Conservation (phyloP, 768 basidiomycete species). For the Agrocybe praecox region DNA sequence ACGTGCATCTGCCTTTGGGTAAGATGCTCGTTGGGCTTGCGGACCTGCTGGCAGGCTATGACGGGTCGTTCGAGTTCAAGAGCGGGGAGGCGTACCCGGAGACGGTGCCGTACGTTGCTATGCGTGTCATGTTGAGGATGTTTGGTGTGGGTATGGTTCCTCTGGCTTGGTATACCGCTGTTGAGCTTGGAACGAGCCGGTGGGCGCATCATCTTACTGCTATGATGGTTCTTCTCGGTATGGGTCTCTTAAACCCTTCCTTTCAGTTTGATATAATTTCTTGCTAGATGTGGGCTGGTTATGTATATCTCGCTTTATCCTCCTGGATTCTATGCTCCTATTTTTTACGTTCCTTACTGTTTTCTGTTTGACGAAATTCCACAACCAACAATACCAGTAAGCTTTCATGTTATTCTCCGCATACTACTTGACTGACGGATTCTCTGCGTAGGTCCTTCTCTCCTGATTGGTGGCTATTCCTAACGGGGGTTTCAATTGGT, state of each 20-base stretch:
- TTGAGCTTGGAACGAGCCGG: constrained; percentile 89
- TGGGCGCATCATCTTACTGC: constrained; percentile 92
- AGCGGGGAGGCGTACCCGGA: constrained; percentile 86
- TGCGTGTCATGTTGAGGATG: constrained; percentile 92
- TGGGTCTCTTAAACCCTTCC: constrained; percentile 23
- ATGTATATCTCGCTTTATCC: constrained; percentile 94
- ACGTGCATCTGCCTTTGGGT: constrained; percentile 97
- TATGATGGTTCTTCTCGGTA: constrained; percentile 91
- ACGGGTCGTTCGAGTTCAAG: constrained; percentile 93
- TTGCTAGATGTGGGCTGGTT: constrained; percentile 91
- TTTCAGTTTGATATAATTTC: constrained; percentile 1
- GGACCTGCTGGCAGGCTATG: constrained; percentile 88
- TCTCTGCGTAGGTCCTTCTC: constrained; percentile 74
- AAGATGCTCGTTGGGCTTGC: constrained; percentile 99
- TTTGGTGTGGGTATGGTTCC: constrained; percentile 99
- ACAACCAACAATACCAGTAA: constrained; percentile 94
- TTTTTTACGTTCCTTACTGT: constrained; percentile 99
- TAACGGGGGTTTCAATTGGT: constrained; percentile 95
- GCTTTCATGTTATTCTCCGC: constrained; percentile 26
- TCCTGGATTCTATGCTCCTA: constrained; percentile 97
- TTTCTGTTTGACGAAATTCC: constrained; percentile 94
- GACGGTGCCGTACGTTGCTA: constrained; percentile 87
- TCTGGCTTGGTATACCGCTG: constrained; percentile 94
- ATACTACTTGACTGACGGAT: constrained; percentile 5
- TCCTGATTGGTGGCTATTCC: constrained; percentile 92